Evolutionary conservation across 805 yeast genomes (phyloP).

Genomic region (Candida xiaguanensis): DNA sequence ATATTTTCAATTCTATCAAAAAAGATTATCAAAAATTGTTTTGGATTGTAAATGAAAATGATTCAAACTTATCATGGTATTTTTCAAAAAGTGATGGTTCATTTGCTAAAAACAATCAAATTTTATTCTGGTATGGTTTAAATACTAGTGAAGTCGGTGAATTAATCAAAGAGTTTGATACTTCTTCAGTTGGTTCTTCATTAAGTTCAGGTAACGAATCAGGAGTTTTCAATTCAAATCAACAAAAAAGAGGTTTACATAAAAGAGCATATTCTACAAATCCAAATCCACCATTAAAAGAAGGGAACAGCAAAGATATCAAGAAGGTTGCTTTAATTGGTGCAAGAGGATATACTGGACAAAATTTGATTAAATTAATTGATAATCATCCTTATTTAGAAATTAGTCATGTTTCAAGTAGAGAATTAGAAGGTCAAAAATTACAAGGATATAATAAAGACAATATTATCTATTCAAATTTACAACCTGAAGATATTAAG

Average conservation of each 20-base stretch:
- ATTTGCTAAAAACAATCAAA: constrained; percentile 81
- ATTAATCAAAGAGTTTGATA: constrained; percentile 52
- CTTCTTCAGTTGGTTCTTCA: constrained; percentile 29
- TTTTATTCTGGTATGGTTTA: constrained; percentile 93
- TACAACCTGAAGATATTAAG: constrained; percentile 83
- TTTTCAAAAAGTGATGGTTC: constrained; percentile 94
- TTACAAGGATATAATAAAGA: constrained; percentile 83
- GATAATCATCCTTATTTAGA: constrained; percentile 86
- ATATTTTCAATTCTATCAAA: constrained; percentile 77
- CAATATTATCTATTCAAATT: constrained; percentile 75
- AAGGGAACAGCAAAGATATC: constrained; percentile 57
- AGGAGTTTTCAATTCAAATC: constrained; percentile 45
- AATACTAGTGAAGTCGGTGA: constrained; percentile 59
- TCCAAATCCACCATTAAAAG: constrained; percentile 69
- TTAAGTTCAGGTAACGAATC: constrained; percentile 38
- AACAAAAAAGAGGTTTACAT: constrained; percentile 52
- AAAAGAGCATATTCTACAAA: constrained; percentile 42
- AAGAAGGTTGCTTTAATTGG: constrained; percentile 91
- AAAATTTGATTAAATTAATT: constrained; percentile 81
- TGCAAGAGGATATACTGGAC: constrained; percentile 98
- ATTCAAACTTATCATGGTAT: constrained; percentile 86
- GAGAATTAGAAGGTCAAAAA: constrained; percentile 86
- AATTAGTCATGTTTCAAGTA: constrained; percentile 88
- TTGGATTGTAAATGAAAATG: constrained; percentile 90
- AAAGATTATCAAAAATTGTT: constrained; percentile 71